phyloP scores from a whole-genome alignment of 768 basidiomycete genomes.

The Suillus tomentosus region DNA sequence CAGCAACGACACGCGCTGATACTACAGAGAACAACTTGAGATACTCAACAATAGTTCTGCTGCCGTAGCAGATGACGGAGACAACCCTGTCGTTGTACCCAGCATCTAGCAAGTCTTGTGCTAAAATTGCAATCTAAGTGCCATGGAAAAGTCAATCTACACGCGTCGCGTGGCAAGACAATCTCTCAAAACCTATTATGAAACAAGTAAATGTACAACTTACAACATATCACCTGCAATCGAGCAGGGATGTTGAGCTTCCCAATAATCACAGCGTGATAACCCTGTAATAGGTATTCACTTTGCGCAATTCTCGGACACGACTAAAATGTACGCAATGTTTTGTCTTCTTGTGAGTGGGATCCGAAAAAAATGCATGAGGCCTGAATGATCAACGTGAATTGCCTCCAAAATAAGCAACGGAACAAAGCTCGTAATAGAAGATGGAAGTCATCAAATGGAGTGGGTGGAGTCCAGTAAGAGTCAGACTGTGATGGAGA shows the following conservation, averaged over 20 bases:
- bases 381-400: not conserved
- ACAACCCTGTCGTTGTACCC: not conserved
- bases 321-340: not conserved
- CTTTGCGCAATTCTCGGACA: not conserved
- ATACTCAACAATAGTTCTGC: not conserved
- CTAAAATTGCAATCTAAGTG: not conserved
- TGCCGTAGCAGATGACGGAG: not conserved
- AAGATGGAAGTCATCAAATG: conserved; percentile 1
- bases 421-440: conserved; percentile 8
- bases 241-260: not conserved
- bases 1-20: not conserved
- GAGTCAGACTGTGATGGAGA: conserved; percentile 4
- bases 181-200: not conserved
- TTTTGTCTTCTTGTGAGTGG: conserved; percentile 1
- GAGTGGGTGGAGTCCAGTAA: not conserved
- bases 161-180: not conserved
- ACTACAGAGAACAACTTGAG: not conserved
- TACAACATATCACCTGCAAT: not conserved
- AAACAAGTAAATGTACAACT: not conserved
- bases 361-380: not conserved
- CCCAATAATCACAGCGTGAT: not conserved
- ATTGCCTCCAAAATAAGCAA: not conserved
- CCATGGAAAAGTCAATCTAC: not conserved
- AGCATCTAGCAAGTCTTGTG: not conserved
- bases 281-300: not conserved